Conservation (phyloP, 805 yeast species). For the Zygosaccharomyces kombuchaensis region DNA sequence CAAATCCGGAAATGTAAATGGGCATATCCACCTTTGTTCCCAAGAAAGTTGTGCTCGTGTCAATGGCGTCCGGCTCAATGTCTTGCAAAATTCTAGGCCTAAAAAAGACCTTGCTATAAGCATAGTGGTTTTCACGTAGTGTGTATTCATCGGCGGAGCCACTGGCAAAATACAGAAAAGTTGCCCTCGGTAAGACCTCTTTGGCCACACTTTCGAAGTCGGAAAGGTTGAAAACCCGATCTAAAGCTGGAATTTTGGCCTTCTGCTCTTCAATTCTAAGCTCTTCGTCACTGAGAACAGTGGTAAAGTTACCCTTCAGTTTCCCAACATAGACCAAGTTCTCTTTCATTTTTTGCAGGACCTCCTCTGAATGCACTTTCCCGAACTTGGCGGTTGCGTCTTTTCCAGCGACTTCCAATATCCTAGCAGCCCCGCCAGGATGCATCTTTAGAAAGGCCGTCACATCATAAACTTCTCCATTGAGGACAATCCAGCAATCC, state of each 20-base stretch:
- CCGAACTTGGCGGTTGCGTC: slow-evolving; percentile 64
- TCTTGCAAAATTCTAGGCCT: slow-evolving; percentile 41
- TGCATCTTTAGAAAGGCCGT: slow-evolving; percentile 75
- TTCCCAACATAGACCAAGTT: slow-evolving; percentile 16
- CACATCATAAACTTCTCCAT: slow-evolving; percentile 74
- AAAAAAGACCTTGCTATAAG: slow-evolving; percentile 41
- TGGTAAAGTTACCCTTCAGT: slow-evolving; percentile 14
- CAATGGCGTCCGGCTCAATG: slow-evolving; percentile 35
- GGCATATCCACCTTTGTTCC: slow-evolving; percentile 46
- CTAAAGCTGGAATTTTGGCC: slow-evolving; percentile 32
- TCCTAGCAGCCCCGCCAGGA: slow-evolving; percentile 81
- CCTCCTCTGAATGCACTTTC: slow-evolving; percentile 34
- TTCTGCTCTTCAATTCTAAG: slow-evolving; percentile 12
- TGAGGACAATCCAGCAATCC: slow-evolving; percentile 80
- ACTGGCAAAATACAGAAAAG: slow-evolving; percentile 44
- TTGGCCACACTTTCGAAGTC: slow-evolving; percentile 42
- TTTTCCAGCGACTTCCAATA: slow-evolving; percentile 73
- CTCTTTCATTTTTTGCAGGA: slow-evolving; percentile 16
- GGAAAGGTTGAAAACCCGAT: slow-evolving; percentile 33
- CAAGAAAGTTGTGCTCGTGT: slow-evolving; percentile 44
- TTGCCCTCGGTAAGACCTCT: slow-evolving; percentile 32
- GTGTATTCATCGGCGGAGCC: slow-evolving; percentile 50
- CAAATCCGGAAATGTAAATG: slow-evolving; percentile 47
- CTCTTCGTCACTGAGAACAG: slow-evolving; percentile 18
- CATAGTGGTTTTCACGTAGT: slow-evolving; percentile 41